Evolutionary conservation across 2,329 filamentous ascomycete genomes (phyloP).

Genomic region (Talaromyces sp.): DNA sequence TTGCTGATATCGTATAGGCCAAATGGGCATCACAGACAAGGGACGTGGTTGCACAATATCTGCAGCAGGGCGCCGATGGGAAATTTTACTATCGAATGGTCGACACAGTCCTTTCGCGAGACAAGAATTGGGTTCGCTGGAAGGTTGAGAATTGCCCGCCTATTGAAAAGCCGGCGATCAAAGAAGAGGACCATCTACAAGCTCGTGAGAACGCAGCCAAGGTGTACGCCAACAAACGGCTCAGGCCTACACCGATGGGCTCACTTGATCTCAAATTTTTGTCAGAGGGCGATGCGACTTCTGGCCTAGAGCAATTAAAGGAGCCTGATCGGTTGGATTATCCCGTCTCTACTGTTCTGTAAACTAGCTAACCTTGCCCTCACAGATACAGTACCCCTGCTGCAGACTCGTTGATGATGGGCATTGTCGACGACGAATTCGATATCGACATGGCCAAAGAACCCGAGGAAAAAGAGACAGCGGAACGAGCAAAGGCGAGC

Average conservation of each 20-base stretch:
- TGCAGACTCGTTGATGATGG: constrained; percentile 63
- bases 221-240: constrained; percentile 64
- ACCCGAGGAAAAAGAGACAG: constrained; percentile 54
- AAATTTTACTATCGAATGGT: constrained; percentile 96
- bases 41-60: constrained; percentile 71
- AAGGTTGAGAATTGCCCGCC: constrained; percentile 90
- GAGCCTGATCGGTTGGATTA: constrained; percentile 47
- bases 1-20: constrained; percentile 46
- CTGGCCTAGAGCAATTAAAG: constrained; percentile 65
- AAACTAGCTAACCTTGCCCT: constrained; percentile 12
- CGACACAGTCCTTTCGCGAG: constrained; percentile 86
- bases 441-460: constrained; percentile 76
- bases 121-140: constrained; percentile 99
- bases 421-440: constrained; percentile 74
- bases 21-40: constrained; percentile 82
- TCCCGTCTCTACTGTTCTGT: not conserved
- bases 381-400: constrained; percentile 63
- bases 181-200: constrained; percentile 61
- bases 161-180: constrained; percentile 71
- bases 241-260: constrained; percentile 64
- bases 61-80: constrained; percentile 74
- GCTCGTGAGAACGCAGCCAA: constrained; percentile 63
- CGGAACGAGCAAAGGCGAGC: constrained; percentile 70
- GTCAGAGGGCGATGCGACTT: constrained; percentile 56
- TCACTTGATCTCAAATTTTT: constrained; percentile 76